Evolutionary conservation across 805 yeast species (phyloP).

Genomic region (Lachancea dasiensis): DNA sequence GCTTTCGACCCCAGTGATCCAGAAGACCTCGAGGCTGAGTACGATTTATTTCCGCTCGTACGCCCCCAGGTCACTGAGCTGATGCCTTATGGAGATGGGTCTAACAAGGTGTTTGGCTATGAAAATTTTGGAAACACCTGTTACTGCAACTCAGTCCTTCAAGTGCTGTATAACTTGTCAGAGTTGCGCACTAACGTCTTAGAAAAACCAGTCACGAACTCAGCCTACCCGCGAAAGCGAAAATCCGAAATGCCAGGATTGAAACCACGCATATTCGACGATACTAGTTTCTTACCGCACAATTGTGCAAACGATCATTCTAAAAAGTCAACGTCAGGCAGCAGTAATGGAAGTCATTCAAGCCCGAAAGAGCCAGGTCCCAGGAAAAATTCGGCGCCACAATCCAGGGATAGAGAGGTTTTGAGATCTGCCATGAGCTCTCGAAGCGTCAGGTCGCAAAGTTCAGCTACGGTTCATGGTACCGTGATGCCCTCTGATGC

Average conservation of each 20-base stretch:
- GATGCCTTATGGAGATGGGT: constrained; percentile 60
- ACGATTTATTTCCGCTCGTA: constrained; percentile 3
- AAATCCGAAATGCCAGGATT: constrained; percentile 37
- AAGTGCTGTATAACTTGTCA: constrained; percentile 72
- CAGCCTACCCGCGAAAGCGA: constrained; percentile 31
- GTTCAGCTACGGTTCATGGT: constrained; percentile 19
- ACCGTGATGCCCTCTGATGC: constrained; percentile 24
- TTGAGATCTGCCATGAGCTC: constrained; percentile 1
- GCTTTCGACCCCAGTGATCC: constrained; percentile 1
- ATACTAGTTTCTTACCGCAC: constrained; percentile 22
- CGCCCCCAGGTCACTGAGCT: constrained; percentile 3
- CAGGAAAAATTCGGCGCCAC: not conserved
- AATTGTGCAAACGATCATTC: constrained; percentile 2
- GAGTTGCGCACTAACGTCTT: constrained; percentile 57
- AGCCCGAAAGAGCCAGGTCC: not conserved
- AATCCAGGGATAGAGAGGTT: constrained; percentile 3
- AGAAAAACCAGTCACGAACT: constrained; percentile 39
- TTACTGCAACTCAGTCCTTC: constrained; percentile 88
- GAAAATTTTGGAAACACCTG: constrained; percentile 90
- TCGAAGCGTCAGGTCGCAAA: constrained; percentile 4
- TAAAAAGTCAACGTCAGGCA: not conserved
- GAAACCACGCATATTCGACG: constrained; percentile 31
- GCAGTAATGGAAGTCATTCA: not conserved
- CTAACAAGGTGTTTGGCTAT: constrained; percentile 67
- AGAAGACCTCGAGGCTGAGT: constrained; percentile 2